Percentiles rank a stretch among this genome's conserved stretches.
These are phyloP conservation scores for Wickerhamiella australiensis DNA, from an alignment of 805 yeast genomes.

Conservation along the genomic window DNA sequence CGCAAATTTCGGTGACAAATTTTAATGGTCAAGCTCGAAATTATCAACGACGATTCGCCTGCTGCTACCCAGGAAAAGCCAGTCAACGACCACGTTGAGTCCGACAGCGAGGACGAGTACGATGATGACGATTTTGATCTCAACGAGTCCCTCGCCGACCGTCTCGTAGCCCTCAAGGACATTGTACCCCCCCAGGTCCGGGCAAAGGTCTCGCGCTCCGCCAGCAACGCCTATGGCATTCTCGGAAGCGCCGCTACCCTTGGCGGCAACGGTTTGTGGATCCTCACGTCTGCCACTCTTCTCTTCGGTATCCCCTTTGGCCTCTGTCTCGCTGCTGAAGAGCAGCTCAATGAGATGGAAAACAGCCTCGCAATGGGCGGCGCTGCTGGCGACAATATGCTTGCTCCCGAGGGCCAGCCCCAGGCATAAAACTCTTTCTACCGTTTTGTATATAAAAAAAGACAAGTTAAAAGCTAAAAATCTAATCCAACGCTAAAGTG, in stretches of 20 bases:
- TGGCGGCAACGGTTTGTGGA: slow-evolving; percentile 75
- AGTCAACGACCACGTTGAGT: slow-evolving; percentile 31
- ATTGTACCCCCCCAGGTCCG: slow-evolving; percentile 84
- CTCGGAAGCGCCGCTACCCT: slow-evolving; percentile 40
- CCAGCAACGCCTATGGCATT: slow-evolving; percentile 28
- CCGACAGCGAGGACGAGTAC: slow-evolving; percentile 45
- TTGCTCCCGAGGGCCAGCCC: slow-evolving; percentile 11
- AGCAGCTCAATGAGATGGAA: slow-evolving; percentile 88
- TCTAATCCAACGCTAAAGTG: no score
- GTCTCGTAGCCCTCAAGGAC: slow-evolving; percentile 84
- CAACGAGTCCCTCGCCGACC: slow-evolving; percentile 73
- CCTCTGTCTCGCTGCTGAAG: slow-evolving; percentile 78
- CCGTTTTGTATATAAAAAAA: background rate
- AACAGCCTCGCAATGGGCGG: slow-evolving; percentile 28
- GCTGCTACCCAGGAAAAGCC: slow-evolving; percentile 21
- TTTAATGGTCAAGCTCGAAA: slow-evolving; percentile 62
- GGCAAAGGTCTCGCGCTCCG: slow-evolving; percentile 32
- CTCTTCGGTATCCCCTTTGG: slow-evolving; percentile 89
- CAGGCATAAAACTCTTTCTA: background rate
- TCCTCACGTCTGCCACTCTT: slow-evolving; percentile 66
- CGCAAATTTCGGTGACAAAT: slow-evolving; percentile 2
- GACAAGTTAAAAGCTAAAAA: background rate
- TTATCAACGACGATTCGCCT: slow-evolving; percentile 47
- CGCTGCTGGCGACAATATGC: slow-evolving; percentile 4
- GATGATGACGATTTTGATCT: slow-evolving; percentile 56